These are phyloP conservation scores for Kazachstania taianensis DNA, from an alignment of 805 yeast genomes.

Conservation along the genomic window DNA sequence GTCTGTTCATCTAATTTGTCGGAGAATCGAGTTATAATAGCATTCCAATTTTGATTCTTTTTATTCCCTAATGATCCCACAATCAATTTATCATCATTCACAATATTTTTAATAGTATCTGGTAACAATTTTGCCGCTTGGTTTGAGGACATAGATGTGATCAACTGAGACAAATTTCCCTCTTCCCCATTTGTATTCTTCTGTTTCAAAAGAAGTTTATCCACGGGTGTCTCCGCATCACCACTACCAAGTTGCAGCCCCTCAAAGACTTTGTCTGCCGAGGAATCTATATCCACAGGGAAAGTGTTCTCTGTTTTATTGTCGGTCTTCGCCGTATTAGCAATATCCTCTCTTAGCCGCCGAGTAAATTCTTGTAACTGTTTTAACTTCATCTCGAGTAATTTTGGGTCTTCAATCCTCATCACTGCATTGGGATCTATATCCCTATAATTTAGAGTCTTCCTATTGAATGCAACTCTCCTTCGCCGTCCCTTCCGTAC, in stretches of 20 bases:
- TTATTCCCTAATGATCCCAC: constrained; percentile 15
- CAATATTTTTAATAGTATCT: constrained; percentile 10
- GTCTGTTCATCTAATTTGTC: constrained; percentile 10
- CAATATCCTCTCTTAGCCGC: constrained; percentile 2
- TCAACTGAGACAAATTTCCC: constrained; percentile 12
- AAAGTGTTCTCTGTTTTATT: not conserved
- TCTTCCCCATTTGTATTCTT: not conserved
- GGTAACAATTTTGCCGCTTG: constrained; percentile 17
- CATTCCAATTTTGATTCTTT: constrained; percentile 21
- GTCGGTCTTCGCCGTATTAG: not conserved
- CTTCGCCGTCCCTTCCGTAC: too few relatives aligned
- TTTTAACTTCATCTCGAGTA: constrained; percentile 20
- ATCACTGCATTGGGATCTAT: constrained; percentile 6
- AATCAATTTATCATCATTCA: constrained; percentile 18
- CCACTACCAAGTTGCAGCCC: not conserved
- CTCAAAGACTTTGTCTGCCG: not conserved
- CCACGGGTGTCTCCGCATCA: not conserved
- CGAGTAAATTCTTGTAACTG: constrained; percentile 24
- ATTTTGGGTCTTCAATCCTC: constrained; percentile 9
- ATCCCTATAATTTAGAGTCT: constrained; percentile 7
- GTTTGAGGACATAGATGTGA: constrained; percentile 8
- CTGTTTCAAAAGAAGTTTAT: not conserved
- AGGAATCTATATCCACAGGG: constrained; percentile 1
- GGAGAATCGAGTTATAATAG: too few relatives aligned
- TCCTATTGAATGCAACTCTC: constrained; percentile 4